phyloP scores from a whole-genome alignment of 805 yeast species.

The Nakazawaea anatomiae region DNA sequence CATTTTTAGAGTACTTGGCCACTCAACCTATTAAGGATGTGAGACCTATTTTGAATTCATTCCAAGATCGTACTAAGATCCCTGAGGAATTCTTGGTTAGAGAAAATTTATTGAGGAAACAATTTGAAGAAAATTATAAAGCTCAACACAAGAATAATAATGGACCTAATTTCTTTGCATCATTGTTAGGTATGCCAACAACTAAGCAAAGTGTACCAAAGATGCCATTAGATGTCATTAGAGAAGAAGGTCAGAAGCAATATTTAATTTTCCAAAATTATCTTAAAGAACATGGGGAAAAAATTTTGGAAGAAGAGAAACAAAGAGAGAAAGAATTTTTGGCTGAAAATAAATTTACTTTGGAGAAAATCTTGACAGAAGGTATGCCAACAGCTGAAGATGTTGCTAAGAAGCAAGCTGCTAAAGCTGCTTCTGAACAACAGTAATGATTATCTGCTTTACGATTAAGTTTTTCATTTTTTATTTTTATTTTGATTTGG shows the following conservation, averaged over 20 bases:
- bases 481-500: not conserved
- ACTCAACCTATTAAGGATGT: slow-evolving; percentile 81
- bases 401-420: slow-evolving; percentile 28
- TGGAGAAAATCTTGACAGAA: slow-evolving; percentile 80
- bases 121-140: slow-evolving; percentile 54
- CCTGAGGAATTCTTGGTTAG: slow-evolving; percentile 77
- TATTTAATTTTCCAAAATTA: slow-evolving; percentile 72
- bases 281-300: slow-evolving; percentile 51
- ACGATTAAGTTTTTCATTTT: not conserved
- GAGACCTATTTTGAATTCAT: slow-evolving; percentile 78
- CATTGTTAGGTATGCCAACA: slow-evolving; percentile 58
- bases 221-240: slow-evolving; percentile 82
- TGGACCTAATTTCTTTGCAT: slow-evolving; percentile 48
- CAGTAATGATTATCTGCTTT: not conserved
- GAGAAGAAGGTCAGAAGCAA: slow-evolving; percentile 90
- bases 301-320: slow-evolving; percentile 80
- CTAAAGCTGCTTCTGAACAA: not conserved
- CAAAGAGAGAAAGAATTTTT: slow-evolving; percentile 72
- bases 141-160: slow-evolving; percentile 34
- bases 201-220: slow-evolving; percentile 41
- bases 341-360: slow-evolving; percentile 77
- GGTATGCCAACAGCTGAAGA: slow-evolving; percentile 77
- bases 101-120: slow-evolving; percentile 67
- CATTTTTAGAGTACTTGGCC: slow-evolving; percentile 91
- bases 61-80: slow-evolving; percentile 57